phyloP scores from a whole-genome alignment of 148 eudicot species.

The Fagopyrum homotropicum region DNA sequence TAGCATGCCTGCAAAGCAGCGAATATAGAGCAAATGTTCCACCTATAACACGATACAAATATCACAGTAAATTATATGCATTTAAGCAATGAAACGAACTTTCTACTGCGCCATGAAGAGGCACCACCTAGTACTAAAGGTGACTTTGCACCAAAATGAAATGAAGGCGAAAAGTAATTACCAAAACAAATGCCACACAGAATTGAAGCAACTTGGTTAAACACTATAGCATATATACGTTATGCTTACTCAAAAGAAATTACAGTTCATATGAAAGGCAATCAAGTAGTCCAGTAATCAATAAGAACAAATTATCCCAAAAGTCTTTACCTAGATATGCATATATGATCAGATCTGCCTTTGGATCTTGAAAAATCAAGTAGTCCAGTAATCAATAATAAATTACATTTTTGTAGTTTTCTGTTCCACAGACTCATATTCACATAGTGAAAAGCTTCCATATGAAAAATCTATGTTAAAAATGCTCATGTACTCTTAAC shows the following conservation, averaged over 20 bases:
- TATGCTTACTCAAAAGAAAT: not conserved
- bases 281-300: not conserved
- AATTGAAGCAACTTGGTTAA: not conserved
- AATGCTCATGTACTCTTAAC: not conserved
- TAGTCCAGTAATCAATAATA: too few relatives aligned
- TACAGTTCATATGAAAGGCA: not conserved
- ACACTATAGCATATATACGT: not conserved
- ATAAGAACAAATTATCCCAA: not conserved
- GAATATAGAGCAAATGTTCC: constrained; percentile 98
- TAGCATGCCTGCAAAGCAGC: constrained; percentile 89
- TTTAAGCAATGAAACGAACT: not conserved
- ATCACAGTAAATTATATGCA: not conserved
- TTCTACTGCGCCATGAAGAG: not conserved
- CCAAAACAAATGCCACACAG: not conserved
- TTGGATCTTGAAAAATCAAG: not conserved
- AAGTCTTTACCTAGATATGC: not conserved
- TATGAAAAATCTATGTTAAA: not conserved
- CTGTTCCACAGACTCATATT: not conserved
- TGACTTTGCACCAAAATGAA: not conserved
- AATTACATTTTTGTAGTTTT: not conserved
- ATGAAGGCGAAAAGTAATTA: not conserved
- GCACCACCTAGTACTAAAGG: not conserved
- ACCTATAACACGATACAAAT: constrained; percentile 32
- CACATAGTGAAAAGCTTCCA: not conserved
- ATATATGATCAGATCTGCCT: not conserved